These are phyloP conservation scores for Trapa incisa DNA, from an alignment of 345 rosid species.

Conservation along the genomic window DNA sequence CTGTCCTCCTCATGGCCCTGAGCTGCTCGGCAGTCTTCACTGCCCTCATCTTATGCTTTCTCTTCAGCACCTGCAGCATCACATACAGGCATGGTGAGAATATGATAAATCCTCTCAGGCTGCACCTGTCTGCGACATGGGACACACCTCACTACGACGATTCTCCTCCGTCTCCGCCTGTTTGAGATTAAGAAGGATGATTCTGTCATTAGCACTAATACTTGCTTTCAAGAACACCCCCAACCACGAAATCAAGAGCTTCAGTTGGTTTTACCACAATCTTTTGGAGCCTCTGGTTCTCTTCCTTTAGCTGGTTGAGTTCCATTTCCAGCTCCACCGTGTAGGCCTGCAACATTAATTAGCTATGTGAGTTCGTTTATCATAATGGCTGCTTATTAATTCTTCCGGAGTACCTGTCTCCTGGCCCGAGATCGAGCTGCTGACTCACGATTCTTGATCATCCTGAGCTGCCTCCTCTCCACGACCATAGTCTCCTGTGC, in stretches of 20 bases:
- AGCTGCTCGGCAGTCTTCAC: conserved; percentile 34
- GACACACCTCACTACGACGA: conserved; percentile 41
- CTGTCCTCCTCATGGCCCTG: conserved; percentile 42
- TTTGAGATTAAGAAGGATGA: neutral
- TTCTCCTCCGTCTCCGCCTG: conserved; percentile 48
- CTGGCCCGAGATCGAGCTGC: conserved; percentile 94
- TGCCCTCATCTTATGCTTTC: conserved; percentile 13
- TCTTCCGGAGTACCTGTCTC: conserved; percentile 42
- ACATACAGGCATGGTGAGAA: no score
- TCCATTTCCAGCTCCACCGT: conserved; percentile 84
- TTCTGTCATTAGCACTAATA: neutral
- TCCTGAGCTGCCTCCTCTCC: conserved; percentile 56
- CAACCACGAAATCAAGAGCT: neutral
- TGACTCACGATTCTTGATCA: conserved; percentile 92
- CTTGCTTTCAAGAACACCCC: no score
- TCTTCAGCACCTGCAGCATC: conserved; percentile 23
- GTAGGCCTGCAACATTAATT: conserved; percentile 43
- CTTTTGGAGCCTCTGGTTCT: conserved; percentile 54
- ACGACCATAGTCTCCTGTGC: conserved; percentile 48
- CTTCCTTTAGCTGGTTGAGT: conserved; percentile 62
- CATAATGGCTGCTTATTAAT: no score
- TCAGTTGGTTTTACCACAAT: conserved; percentile 34
- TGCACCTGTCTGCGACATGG: no score
- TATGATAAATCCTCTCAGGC: no score
- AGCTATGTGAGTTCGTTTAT: no score